Conservation (phyloP, 169 alveolate species). For the Plasmodium relictum region DNA sequence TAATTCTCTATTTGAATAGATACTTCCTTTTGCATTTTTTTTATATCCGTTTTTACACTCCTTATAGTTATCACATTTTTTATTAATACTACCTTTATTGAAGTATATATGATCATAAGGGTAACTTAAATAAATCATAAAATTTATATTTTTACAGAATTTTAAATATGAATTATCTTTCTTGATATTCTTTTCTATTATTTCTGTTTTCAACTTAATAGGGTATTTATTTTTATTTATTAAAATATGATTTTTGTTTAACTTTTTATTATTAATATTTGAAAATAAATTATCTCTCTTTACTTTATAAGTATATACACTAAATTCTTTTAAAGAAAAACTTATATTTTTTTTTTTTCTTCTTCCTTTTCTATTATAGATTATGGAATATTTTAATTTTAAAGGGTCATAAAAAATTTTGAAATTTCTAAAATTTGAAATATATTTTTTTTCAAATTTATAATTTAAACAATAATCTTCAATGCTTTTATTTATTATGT, state of each 20-base stretch:
- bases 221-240: background rate
- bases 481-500: background rate
- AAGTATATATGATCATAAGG: too few species aligned
- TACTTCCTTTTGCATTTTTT: background rate
- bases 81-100: too few species aligned
- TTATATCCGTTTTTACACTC: background rate
- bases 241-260: conserved; percentile 4
- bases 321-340: background rate
- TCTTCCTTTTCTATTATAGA: conserved; percentile 16
- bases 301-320: background rate
- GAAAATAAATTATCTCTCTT: background rate
- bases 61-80: background rate
- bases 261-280: background rate
- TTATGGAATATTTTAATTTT: conserved; percentile 7
- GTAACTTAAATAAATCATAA: conserved; percentile 7
- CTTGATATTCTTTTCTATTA: background rate
- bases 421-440: background rate
- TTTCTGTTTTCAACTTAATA: conserved; percentile 16
- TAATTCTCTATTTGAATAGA: background rate
- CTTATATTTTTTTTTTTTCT: background rate
- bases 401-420: conserved; percentile 16
- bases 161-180: conserved; percentile 8
- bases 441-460: background rate
- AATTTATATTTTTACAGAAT: conserved; percentile 25
- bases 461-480: conserved; percentile 13